Evolutionary conservation across 768 basidiomycete genomes (phyloP), one percentile per base, ranked within the genome.

Genomic region (Crassisporium funariophilum): DNA sequence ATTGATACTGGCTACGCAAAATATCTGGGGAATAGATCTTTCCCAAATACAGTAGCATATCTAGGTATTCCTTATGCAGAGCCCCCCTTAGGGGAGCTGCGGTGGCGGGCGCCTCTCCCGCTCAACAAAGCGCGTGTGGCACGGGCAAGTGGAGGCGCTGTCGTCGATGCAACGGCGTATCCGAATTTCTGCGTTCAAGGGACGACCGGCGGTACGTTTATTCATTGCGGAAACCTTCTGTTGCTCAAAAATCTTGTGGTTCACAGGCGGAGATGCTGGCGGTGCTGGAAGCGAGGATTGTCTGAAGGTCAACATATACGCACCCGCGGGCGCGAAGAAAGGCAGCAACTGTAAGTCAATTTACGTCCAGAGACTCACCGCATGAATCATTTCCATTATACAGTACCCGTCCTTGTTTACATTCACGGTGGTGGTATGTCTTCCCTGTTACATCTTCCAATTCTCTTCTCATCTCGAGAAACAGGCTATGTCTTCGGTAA

Each of bases 201-300:
- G 5, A 73, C 71, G 11, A 80, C 68, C 0, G 75, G 76, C 46
- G 58, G 78, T 77, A 44, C 47, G 65, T 60, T 25, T 2, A 5
- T 10, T 25, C 24, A n/a, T 16, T 4, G 10, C 38, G 35, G 17
- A 16, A 19, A 25, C 12, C 2, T 25, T 16, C 43, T 49, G 15
- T 20, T 35, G 34, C 22, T 35, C 43, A 36, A 43, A 33, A 27
- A 12, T 34, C 42, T 39, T 21, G 9, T 38, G 29, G 19, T 33
- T 11, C 50, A 5, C 31, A 82, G 78, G 36, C 15, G 78, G 77
- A 7, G 82, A 82, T 55, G 72, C 76, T 17, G 82, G 83, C 38
- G 82, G 83, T 21, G 80, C 81, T 10, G 83, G 84, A 9, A 78
- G 76, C 34, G 83, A 86, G 63, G 83, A 85, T 51, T 86, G 82